Base-by-base conservation (phyloP, 1,139 yeast species). In the Kodamaea ohmeri region DNA sequence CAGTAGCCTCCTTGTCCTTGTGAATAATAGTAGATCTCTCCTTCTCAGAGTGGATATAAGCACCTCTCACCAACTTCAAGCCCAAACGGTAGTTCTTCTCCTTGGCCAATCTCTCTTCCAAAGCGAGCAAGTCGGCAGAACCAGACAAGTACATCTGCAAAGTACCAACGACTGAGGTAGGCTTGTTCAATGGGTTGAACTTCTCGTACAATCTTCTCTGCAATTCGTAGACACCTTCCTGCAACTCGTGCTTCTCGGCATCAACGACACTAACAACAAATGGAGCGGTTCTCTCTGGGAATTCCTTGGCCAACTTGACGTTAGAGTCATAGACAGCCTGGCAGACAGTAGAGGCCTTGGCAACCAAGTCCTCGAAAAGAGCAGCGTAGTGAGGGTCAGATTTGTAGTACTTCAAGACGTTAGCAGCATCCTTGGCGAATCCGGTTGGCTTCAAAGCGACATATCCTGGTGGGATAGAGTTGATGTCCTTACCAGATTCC, bases 371-470 rank as follows among this genome's bases (percentile, higher is more conserved):
- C 26, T 77, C 72, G 65, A 89, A 86, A 49, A 71, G 71, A 4
- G 59, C 58, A 25, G 71, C 65, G 60, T 73, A 79, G 27, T 55
- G 48, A 11, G 64, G 53, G 37, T 67, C 74, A 12, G 57, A 45
- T 44, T 77, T 61, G 63, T 67, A 86, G 63, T 87, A 71, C 45
- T 71, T 68, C 52, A 90, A 72, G n/a, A 84, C 83, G 25, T 76
- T 73, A 13, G 85, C 85, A 1, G 96, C 95, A 60, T 84, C 76
- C 38, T 77, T 69, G 46, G 87, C 78, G 51, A 90, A 74, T 1
- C 97, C 97, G 15, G 97, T 87, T 37, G 97, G 97, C 65, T 92
- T 92, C 58, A 92, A 71, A 2, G 96, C 98, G 44, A 88, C 84
- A 56, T 84, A 84, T 28, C 90, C 89, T 15, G 87, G 84, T 36